Percentiles rank a stretch among this genome's conserved stretches.
phyloP scores from a whole-genome alignment of 371 early-diverging fungal genomes.

The Mortierella sp. region DNA sequence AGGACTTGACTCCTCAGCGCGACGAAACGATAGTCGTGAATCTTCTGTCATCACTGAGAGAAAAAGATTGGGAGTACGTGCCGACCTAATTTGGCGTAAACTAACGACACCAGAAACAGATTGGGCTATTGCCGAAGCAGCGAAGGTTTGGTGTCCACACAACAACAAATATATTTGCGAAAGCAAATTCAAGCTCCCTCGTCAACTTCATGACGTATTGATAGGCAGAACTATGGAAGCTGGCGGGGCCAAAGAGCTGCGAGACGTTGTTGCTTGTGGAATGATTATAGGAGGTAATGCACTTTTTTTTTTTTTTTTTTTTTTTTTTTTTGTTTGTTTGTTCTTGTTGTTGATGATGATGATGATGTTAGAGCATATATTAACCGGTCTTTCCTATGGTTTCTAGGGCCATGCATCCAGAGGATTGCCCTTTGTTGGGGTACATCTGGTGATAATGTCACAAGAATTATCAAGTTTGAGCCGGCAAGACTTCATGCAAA shows the following conservation, averaged over 20 bases:
- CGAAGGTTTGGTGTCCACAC: constrained; percentile 9
- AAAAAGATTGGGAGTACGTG: constrained; percentile 9
- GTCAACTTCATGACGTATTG: constrained; percentile 22
- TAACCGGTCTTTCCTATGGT: no score
- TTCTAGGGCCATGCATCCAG: constrained; percentile 17
- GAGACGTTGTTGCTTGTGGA: constrained; percentile 13
- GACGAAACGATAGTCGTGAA: constrained; percentile 18
- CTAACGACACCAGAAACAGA: constrained; percentile 2
- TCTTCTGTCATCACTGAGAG: constrained; percentile 7
- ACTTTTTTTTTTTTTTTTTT: not conserved
- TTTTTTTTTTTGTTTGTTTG: constrained; percentile 5
- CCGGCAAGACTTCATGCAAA: constrained; percentile 18
- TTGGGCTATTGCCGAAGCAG: constrained; percentile 17
- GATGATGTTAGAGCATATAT: constrained; percentile 7
- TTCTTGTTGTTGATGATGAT: constrained; percentile 6
- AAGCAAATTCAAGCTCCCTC: constrained; percentile 16
- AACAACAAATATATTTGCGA: constrained; percentile 12
- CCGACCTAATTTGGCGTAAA: constrained; percentile 16
- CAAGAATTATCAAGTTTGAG: constrained; percentile 16
- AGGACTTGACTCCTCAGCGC: constrained; percentile 24
- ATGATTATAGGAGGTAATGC: constrained; percentile 23
- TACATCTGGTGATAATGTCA: constrained; percentile 13
- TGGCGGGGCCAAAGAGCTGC: constrained; percentile 17
- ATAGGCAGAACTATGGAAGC: constrained; percentile 12
- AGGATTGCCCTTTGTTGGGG: constrained; percentile 20